Base-by-base conservation (phyloP, 768 basidiomycete genomes). In the Lenzites betulinus region DNA sequence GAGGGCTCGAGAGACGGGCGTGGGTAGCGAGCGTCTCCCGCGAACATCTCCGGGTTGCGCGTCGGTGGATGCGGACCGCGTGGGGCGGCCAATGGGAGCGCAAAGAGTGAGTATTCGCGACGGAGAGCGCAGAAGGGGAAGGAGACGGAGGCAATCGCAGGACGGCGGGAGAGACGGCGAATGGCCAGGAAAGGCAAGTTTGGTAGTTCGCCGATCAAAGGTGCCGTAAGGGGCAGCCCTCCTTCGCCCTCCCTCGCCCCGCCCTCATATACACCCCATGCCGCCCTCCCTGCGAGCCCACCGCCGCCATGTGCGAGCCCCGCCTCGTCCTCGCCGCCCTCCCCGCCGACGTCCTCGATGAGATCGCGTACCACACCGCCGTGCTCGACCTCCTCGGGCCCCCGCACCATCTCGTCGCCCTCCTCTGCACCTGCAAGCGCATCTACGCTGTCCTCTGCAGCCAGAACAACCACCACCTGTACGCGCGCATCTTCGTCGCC, bases 311-410 rank as follows among this genome's bases (percentile, higher is more conserved):
- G 20, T 7, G 25, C 22, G 23, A 38, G 42, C 38, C 48, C 15
- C 38, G n/a, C 3, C 20, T 12, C 6, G 1, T 35, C 5, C 51
- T 51, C 18, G 20, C 35, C 26, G 35, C 58, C 41, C 61, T 88
- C 70, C 74, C 77, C 44, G 43, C 74, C 75, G 76, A 79, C 72
- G 58, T 79, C 46, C 70, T 89, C 68, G 78, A 83, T 58, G 66
- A 77, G 58, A 81, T 90, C 71, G 81, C 77, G 44, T 75, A 82
- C 72, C 71, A 81, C 44, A 66, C 85, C 68, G 75, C 78, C 57
- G 73, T 75, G 47, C 60, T 71, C n/a, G 60, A 70, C 41, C 77
- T 67, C 15, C 73, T 78, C n/a, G 81, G 81, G 12, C 83, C 81
- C 0, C 87, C 87, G 0, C n/a, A 69, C 1, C 62, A 73, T 3